Percentiles rank a stretch among this genome's conserved stretches.
Conservation (phyloP, 2,329 filamentous ascomycete species). For the Gremmenia infestans region DNA sequence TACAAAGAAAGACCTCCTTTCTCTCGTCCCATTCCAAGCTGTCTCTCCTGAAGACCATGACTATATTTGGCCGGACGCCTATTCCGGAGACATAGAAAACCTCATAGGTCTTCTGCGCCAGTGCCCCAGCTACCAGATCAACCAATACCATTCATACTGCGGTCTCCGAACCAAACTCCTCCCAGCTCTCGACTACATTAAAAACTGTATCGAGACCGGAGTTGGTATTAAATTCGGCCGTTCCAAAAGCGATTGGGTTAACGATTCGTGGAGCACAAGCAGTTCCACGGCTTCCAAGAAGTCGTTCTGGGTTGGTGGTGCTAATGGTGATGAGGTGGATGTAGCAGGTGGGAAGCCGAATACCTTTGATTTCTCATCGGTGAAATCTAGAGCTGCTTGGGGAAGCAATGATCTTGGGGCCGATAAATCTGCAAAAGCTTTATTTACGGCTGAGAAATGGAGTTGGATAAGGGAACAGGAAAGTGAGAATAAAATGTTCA, state of each 20-base stretch:
- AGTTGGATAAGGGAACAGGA: constrained; percentile 44
- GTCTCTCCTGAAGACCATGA: constrained; percentile 36
- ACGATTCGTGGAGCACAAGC: constrained; percentile 22
- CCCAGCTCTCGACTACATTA: constrained; percentile 61
- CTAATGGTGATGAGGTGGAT: constrained; percentile 16
- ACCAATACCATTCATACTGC: constrained; percentile 68
- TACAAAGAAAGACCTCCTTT: constrained; percentile 53
- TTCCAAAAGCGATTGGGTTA: constrained; percentile 21
- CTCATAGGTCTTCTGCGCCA: constrained; percentile 59
- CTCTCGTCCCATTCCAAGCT: constrained; percentile 52
- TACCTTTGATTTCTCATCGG: constrained; percentile 40
- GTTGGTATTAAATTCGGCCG: constrained; percentile 22
- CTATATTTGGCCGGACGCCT: constrained; percentile 33
- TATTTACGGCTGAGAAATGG: constrained; percentile 55
- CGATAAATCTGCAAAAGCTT: constrained; percentile 45
- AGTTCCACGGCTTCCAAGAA: neutral
- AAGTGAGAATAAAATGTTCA: constrained; percentile 2
- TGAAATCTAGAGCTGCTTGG: constrained; percentile 46
- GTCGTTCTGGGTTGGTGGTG: constrained; percentile 20
- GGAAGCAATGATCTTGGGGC: constrained; percentile 45
- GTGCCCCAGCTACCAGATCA: constrained; percentile 68
- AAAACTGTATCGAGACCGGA: constrained; percentile 45
- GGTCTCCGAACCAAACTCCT: constrained; percentile 61
- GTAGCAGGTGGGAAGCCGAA: constrained; percentile 10
- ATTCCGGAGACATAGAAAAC: constrained; percentile 56